Base-by-base conservation (phyloP, 2,329 filamentous ascomycete species). In the Verticillium zaregamsianum region DNA sequence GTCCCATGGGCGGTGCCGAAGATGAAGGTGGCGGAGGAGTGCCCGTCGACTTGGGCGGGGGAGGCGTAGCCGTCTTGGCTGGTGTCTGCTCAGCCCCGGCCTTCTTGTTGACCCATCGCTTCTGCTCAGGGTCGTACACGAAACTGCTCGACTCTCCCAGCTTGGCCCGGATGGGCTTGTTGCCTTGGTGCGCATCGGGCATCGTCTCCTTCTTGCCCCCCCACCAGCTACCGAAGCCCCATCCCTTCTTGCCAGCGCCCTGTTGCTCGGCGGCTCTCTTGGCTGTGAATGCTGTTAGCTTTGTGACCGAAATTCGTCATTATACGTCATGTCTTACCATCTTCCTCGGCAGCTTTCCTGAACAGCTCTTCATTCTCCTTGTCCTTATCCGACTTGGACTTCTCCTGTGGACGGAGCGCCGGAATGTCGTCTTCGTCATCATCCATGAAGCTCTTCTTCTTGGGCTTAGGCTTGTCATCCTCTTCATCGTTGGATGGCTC, bases 51-150 rank as follows among this genome's bases (percentile, higher is more conserved):
- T 84, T 87, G 0, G 93, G 93, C 5, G 93, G 93, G 1, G 95
- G 93, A 1, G 94, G 91, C 0, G 93, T 88, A 1, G 88, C 87
- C 56, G 83, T 80, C 65, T 86, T 84, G 3, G 84, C 79, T 31
- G 83, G 79, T 9, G 78, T 78, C 54, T 84, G 85, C 60, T 90
- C 88, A 8, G 86, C 84, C 14, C 89, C 89, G 12, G 87, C 86
- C 73, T 97, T 97, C 81, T 97, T 97, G 80, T 99, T 98, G 73
- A 99, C 83, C 96, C 96, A 99, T 73, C 95, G 93, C 80, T 96
- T 96, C 59, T 97, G 84, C n/a, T 97, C 91, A 2, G 93, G 90
- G 71, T 99, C 95, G 70, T 95, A 99, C 67, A 94, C 90, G 75
- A 99, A 97, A 55, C 88, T 92, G 74, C 87, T 97, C 71, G 95